Base-by-base conservation (phyloP, 1,139 yeast species). In the Diutina rugosa region DNA sequence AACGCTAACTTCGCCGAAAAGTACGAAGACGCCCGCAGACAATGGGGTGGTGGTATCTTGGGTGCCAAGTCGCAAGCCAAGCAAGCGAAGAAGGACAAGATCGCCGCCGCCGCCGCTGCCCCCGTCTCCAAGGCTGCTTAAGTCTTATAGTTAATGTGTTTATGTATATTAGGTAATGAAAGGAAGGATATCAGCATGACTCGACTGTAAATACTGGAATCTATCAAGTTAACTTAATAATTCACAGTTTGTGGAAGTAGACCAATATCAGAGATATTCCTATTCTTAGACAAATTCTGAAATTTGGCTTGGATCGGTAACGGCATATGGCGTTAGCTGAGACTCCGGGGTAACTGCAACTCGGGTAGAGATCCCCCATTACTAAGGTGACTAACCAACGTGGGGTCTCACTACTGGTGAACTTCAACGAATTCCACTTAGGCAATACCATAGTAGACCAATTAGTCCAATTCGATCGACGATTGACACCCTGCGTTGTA, bases 11-110 rank as follows among this genome's bases (percentile, higher is more conserved):
- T 85, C 78, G 74, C 78, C 68, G 95, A 88, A 72, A 89, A 90
- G 79, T 89, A 85, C 85, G 97, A 91, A 71, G 97, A 91, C 67
- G 73, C 81, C 74, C 91, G 95, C 84, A 90, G 89, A 81, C 96
- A 90, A 86, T 91, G 98, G 98, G 98, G 98, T 84, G 98, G 99
- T 82, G 98, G 98, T 84, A 72, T 88, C 76, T 81, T 93, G 82
- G 97, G 98, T 75, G 80, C 88, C 68, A 91, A 91, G 83, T 89
- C 97, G 69, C 81, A 80, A 69, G 93, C 83, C 68, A 87, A 85
- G 80, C 73, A 65, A 56, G 77, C 73, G 58, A 75, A 77, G 72
- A 76, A 66, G 63, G 77, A 30, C n/a, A 32, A 30, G 28, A 18
- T 38, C 18, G 53, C 53, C 32, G 53, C 53, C 16, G 53, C 53